Evolutionary conservation across 2,329 filamentous ascomycete genomes (phyloP), one percentile per base, ranked within the genome.

Genomic region (Fusarium sp.): DNA sequence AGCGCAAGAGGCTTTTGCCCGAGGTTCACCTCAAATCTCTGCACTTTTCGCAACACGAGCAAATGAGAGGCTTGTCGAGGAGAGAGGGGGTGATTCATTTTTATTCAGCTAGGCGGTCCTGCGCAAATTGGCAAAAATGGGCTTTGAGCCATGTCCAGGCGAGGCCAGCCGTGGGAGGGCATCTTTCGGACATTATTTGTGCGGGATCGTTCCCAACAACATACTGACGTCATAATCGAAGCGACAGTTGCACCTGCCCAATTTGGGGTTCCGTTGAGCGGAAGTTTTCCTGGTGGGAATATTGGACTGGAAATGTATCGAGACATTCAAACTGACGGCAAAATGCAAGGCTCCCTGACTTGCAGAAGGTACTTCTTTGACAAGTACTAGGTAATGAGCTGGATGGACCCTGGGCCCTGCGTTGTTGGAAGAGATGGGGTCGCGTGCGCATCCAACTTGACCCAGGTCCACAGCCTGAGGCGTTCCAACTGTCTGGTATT

Each of bases 191-290:
- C 31, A 44, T 44, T 40, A 16, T 25, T 31, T 44, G 29, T 33
- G 29, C 16, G 38, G 25, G 8, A 49, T 49, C 42, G 23, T 4
- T 49, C 8, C 8, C 23, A 20, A 29, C 23, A 40, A 16, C 33
- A 29, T n/a, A 23, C 18, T 70, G 68, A 70, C 68, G 68, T 70
- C 68, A 70, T 57, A 46, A 31, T 53, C 14, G 27, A 46, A 65
- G 25, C 27, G 40, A 33, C 38, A 36, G 33, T 53, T 31, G 8
- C 55, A 61, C 68, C 68, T 70, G 61, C 68, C 61, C 13, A 33
- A 66, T 61, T 63, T 20, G 68, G 67, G 50, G 14, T 46, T 11
- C 33, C 31, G 33, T 68, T 46, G 18, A 46, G 33, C 29, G 31
- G 58, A 53, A 31, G 46, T 20, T 64, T 16, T 36, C 31, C 56